Base-by-base conservation (phyloP, 352 stramenopile genomes). In the Phytophthora citricola region DNA sequence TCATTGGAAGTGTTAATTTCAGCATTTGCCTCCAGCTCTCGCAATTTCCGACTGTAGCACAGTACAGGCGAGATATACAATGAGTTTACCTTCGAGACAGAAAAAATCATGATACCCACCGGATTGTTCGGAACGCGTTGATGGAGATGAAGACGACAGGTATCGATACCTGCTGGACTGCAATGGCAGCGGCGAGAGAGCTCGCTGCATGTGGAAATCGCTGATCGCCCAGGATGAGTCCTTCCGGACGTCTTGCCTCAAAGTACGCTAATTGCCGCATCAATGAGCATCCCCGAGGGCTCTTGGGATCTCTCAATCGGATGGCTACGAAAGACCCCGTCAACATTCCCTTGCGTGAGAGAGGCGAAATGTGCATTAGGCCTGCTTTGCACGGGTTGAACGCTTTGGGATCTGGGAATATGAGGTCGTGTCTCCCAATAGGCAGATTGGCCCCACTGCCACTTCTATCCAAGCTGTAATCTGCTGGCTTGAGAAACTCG, bases 81-180 rank as follows among this genome's bases (percentile, higher is more conserved):
- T 36, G 10, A 36, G 31, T 36, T 26, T 17, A 45, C 8, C 17
- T 27, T 54, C 12, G 14, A 47, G 26, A 46, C 6, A 32, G 3
- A 15, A 54, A 24, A 54, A 31, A 45, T 39, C 7, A 40, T 50
- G 11, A 22, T 24, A 50, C 69, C 40, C 27, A 75, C 71, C 66
- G 48, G 49, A 79, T 71, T 8, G 59, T 71, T 32, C 47, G 46
- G n/a, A 80, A 69, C 0, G 71, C 70, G 32, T 61, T 69, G 12
- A 67, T 51, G 4, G 77, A 85, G 22, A 89, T 72, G 44, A 89
- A 79, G 4, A 85, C 77, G 39, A 90, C 79, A 8, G 80, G 78
- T 12, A 89, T 69, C 11, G 69, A 51, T 34, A 61, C 41, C 17
- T 74, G 61, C 43, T 78, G 48, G 20, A 73, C 62, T 24, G 52